A percentile compares a stretch with the other conserved stretches of the same genome.
Evolutionary conservation across 805 yeast genomes (phyloP).

Genomic region (Starmerella bombicola): DNA sequence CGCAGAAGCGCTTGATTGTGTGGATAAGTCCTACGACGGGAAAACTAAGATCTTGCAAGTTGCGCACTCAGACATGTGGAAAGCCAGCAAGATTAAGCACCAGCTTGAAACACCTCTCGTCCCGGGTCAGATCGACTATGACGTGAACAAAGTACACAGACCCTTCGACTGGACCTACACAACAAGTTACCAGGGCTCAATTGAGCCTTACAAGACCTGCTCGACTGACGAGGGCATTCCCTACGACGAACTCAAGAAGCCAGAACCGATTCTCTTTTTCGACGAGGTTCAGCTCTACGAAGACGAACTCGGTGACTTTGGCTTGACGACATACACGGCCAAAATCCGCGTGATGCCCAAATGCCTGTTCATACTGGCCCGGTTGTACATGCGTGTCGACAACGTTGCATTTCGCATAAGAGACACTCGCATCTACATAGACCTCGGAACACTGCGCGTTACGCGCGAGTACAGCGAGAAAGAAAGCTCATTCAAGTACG

Average conservation of each 20-base stretch:
- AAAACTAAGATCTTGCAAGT: constrained; percentile 47
- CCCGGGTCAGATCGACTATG: constrained; percentile 29
- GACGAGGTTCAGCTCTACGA: constrained; percentile 84
- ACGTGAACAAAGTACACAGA: constrained; percentile 47
- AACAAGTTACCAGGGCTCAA: constrained; percentile 54
- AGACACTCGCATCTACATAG: constrained; percentile 76
- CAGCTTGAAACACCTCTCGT: constrained; percentile 10
- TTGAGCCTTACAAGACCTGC: constrained; percentile 8
- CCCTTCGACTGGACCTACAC: constrained; percentile 98
- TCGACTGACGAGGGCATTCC: constrained; percentile 40
- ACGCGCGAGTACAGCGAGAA: constrained; percentile 68
- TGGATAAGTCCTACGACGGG: constrained; percentile 38
- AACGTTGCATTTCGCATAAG: constrained; percentile 71
- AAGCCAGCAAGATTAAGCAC: constrained; percentile 24
- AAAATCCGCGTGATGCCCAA: constrained; percentile 84
- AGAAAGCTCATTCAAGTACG: constrained; percentile 42
- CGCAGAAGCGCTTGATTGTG: constrained; percentile 56
- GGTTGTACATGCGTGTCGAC: constrained; percentile 82
- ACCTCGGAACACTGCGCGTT: constrained; percentile 49
- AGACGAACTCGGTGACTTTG: constrained; percentile 95
- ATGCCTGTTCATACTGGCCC: constrained; percentile 55
- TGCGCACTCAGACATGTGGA: constrained; percentile 80
- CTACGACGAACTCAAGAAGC: constrained; percentile 49
- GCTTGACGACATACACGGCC: constrained; percentile 62
- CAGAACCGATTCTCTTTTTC: constrained; percentile 77